Percentiles rank a stretch among this genome's conserved stretches.
Evolutionary conservation across 1,284 basidiomycete genomes (phyloP).

Genomic region (Tremellales sp.): DNA sequence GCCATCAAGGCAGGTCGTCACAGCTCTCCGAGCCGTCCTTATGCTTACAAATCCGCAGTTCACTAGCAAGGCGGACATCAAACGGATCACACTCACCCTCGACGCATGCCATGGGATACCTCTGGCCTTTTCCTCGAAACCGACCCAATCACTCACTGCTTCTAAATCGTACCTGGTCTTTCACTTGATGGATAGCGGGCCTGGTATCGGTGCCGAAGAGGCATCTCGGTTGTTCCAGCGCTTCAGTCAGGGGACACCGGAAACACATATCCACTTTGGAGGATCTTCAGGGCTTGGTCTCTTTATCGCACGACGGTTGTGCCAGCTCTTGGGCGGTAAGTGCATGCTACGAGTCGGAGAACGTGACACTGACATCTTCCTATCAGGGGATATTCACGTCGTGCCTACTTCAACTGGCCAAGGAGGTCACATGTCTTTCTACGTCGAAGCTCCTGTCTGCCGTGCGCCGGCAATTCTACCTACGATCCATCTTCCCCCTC

Average conservation of each 20-base stretch:
- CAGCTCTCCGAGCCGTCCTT: slow-evolving; percentile 16
- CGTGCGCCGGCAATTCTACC: no score
- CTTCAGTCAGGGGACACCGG: slow-evolving; percentile 23
- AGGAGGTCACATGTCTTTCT: slow-evolving; percentile 23
- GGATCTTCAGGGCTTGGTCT: slow-evolving; percentile 16
- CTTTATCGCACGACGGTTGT: slow-evolving; percentile 23
- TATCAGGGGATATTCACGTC: slow-evolving; percentile 25
- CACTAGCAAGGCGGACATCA: slow-evolving; percentile 11
- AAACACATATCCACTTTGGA: slow-evolving; percentile 30
- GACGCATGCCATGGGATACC: slow-evolving; percentile 9
- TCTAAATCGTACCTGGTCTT: slow-evolving; percentile 16
- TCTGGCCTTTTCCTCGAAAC: no score
- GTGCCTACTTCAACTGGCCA: slow-evolving; percentile 12
- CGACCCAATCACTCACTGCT: not conserved
- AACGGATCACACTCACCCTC: slow-evolving; percentile 20
- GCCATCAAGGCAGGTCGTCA: no score
- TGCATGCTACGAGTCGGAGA: not conserved
- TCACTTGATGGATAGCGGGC: slow-evolving; percentile 22
- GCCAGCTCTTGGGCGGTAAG: slow-evolving; percentile 21
- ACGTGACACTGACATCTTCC: not conserved
- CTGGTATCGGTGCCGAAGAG: slow-evolving; percentile 21
- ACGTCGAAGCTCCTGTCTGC: slow-evolving; percentile 8
- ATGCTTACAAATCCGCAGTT: slow-evolving; percentile 29
- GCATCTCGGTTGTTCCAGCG: slow-evolving; percentile 24
- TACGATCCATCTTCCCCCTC: no score